Evolutionary conservation across 2,329 filamentous ascomycete genomes (phyloP), one percentile per base, ranked within the genome.

Genomic region (Fusarium camptoceras): DNA sequence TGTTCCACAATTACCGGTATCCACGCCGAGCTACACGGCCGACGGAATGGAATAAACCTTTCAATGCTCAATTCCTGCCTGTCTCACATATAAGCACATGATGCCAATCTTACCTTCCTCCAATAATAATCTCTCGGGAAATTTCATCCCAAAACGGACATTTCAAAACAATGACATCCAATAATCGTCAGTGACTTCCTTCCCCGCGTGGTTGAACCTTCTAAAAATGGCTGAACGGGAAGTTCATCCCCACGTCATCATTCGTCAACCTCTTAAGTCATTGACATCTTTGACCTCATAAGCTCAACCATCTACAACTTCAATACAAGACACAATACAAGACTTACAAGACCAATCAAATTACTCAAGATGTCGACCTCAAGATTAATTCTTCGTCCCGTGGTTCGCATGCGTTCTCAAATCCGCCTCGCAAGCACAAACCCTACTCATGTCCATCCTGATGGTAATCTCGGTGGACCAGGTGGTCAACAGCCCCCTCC

Each of bases 401-500:
- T 55, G 27, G 65, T 67, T 57, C 55, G 56, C 24, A 43, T 75
- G 66, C 72, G 68, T 9, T 63, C 41, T 51, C 73, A 76, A 44
- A 24, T 56, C 47, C 68, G 64, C 12, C 28, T 55, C 4, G 62
- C 55, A 3, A 41, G 61, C 18, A 34, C 60, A n/a, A 31, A 59
- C 11, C 62, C 51, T 3, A 57, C 46, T 6, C 50, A 41, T 25
- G 51, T 49, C n/a, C 41, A 58, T 22, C 11, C 56, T 18, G 64
- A 71, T 18, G 59, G 51, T 14, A 56, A 66, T 48, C 69, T 80
- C 16, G 78, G 79, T 20, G 78, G 79, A 3, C 78, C 78, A 2
- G 76, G 74, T n/a, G 79, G 78, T 34, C 79, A 80, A n/a, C 60
- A 76, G 58, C 70, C 74, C 5, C 64, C 68, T 2, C 76, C 79